phyloP scores from a whole-genome alignment of 176 grass and related monocot genomes.

The Elaeis guineensis region DNA sequence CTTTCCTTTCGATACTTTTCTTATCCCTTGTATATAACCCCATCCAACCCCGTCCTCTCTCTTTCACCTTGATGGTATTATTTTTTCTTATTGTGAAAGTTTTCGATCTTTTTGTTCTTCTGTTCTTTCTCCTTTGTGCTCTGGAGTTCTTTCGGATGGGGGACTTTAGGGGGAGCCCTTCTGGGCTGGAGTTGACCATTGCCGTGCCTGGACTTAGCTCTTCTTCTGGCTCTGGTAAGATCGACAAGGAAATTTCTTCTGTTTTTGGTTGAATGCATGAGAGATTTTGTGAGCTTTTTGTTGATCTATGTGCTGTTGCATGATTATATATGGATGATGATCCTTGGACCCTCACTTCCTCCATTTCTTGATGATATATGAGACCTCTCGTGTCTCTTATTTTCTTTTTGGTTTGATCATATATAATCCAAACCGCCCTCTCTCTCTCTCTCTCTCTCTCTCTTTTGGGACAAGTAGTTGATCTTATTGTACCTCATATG shows the following conservation, averaged over 20 bases:
- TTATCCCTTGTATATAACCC: neutral
- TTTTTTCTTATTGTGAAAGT: neutral
- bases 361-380: too few relatives aligned
- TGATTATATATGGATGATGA: too few relatives aligned
- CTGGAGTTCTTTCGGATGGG: constrained; percentile 23
- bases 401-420: too few relatives aligned
- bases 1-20: too few relatives aligned
- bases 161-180: constrained; percentile 36
- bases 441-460: neutral
- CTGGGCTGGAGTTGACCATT: constrained; percentile 93
- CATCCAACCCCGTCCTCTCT: neutral
- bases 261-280: too few relatives aligned
- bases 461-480: neutral
- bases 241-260: neutral
- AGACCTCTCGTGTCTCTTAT: too few relatives aligned
- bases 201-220: constrained; percentile 75
- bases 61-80: neutral
- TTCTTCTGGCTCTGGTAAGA: constrained; percentile 73
- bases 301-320: too few relatives aligned
- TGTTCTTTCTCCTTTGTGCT: neutral
- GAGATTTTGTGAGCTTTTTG: too few relatives aligned
- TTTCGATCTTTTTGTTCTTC: neutral
- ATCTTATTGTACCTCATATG: too few relatives aligned
- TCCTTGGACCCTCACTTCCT: too few relatives aligned
- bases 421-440: too few relatives aligned